Conservation (phyloP, 345 rosid species). For the Brassica juncea region DNA sequence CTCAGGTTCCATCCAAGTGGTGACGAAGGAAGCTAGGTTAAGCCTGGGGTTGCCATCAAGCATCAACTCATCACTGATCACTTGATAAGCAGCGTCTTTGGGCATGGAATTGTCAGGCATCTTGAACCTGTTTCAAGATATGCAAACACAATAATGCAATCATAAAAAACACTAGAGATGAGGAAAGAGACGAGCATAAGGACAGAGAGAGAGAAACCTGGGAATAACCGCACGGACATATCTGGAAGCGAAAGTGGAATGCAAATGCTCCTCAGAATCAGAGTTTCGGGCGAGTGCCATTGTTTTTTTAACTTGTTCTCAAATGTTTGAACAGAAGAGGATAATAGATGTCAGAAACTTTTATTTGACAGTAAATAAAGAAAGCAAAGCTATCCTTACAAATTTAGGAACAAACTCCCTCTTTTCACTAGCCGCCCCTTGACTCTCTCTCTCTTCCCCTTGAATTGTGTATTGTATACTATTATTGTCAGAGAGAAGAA, state of each 20-base stretch:
- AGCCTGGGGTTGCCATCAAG: background rate
- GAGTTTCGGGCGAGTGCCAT: background rate
- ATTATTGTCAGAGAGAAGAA: conserved; percentile 1
- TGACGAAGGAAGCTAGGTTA: background rate
- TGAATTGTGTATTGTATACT: background rate
- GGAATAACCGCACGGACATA: conserved; percentile 2
- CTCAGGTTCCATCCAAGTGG: background rate
- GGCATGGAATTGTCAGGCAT: background rate
- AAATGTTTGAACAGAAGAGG: background rate
- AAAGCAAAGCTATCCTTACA: background rate
- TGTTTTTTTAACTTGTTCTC: background rate
- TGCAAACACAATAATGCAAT: background rate
- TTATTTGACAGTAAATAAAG: background rate
- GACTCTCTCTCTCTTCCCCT: background rate
- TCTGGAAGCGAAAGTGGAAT: background rate
- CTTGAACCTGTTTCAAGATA: background rate
- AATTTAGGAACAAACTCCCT: background rate
- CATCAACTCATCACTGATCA: background rate
- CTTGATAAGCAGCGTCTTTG: background rate
- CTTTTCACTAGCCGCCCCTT: background rate
- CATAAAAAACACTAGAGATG: background rate
- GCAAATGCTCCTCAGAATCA: background rate
- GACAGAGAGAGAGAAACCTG: background rate
- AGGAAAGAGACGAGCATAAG: background rate
- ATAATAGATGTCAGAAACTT: background rate